Percentiles rank a stretch among this genome's conserved stretches.
phyloP scores from a whole-genome alignment of 139 green algal species.

The Chlorella sp. region DNA sequence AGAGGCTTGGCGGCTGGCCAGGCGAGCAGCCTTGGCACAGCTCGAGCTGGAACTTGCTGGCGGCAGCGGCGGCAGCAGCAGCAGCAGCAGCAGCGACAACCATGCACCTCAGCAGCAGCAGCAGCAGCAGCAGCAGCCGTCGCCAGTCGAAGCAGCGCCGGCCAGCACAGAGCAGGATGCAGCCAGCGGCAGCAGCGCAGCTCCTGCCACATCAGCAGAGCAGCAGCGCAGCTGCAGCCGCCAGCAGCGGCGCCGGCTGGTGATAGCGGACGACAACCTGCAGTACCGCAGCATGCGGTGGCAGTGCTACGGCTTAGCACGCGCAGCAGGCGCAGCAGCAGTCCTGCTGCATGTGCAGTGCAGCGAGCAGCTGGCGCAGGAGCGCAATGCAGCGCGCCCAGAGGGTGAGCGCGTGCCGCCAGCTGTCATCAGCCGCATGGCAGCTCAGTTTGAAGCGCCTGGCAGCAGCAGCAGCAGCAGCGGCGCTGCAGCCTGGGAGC shows the following conservation, averaged over 20 bases:
- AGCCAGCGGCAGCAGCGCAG: background rate
- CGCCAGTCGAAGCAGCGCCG: background rate
- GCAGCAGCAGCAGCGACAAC: background rate
- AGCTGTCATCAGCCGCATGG: slow-evolving; percentile 10
- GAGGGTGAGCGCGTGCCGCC: background rate
- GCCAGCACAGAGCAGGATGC: background rate
- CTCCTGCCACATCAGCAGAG: background rate
- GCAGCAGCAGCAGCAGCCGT: background rate
- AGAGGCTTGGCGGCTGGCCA: background rate
- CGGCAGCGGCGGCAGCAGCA: no score
- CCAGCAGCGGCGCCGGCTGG: background rate
- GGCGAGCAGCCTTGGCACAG: background rate
- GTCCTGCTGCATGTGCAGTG: slow-evolving; percentile 20
- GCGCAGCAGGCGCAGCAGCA: background rate
- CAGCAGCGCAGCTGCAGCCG: background rate
- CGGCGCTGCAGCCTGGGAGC: background rate
- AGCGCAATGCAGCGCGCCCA: slow-evolving; percentile 3
- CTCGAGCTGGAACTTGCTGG: background rate
- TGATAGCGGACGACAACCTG: slow-evolving; percentile 29
- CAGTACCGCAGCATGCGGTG: slow-evolving; percentile 28
- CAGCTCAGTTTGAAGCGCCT: slow-evolving; percentile 3
- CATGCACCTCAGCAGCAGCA: background rate
- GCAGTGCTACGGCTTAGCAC: slow-evolving; percentile 4
- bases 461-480: background rate
- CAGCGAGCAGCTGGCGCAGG: slow-evolving; percentile 1